Percentiles rank a stretch among this genome's conserved stretches.
Evolutionary conservation across 306 rosid species (phyloP).

Genomic region (Cicer judaicum): DNA sequence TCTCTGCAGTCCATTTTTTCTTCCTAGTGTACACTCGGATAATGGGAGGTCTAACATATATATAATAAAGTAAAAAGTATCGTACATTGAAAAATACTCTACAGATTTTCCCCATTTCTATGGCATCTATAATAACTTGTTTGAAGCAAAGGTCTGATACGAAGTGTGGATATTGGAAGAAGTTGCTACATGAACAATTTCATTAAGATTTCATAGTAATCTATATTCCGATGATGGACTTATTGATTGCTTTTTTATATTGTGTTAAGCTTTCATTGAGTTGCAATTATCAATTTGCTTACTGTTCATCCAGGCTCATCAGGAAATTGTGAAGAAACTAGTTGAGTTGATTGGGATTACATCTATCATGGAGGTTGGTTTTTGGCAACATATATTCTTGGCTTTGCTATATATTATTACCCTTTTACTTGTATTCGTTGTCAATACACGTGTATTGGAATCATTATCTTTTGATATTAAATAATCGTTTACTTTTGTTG

Average conservation of each 20-base stretch:
- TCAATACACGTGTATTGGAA: background rate
- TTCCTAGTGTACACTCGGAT: background rate
- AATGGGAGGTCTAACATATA: background rate
- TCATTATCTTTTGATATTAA: background rate
- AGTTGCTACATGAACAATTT: background rate
- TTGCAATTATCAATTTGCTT: constrained; percentile 39
- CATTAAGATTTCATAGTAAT: constrained; percentile 30
- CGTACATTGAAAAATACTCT: background rate
- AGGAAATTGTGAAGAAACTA: constrained; percentile 78
- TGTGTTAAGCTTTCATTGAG: constrained; percentile 12
- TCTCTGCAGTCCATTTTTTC: constrained; percentile 8
- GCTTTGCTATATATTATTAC: constrained; percentile 36
- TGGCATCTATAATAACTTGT: background rate
- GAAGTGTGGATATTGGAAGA: constrained; percentile 18
- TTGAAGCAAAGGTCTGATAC: constrained; percentile 1
- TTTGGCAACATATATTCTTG: constrained; percentile 37
- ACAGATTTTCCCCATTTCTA: background rate
- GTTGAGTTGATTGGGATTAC: constrained; percentile 98
- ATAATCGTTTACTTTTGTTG: background rate
- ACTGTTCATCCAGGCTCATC: constrained; percentile 72
- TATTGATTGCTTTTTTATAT: constrained; percentile 9
- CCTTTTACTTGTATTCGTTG: constrained; percentile 20
- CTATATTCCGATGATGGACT: constrained; percentile 18
- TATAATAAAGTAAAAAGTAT: background rate
- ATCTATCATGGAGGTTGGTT: constrained; percentile 97